Evolutionary conservation across 2,329 filamentous ascomycete genomes (phyloP).

Genomic region (Epichloe brachyelytri): DNA sequence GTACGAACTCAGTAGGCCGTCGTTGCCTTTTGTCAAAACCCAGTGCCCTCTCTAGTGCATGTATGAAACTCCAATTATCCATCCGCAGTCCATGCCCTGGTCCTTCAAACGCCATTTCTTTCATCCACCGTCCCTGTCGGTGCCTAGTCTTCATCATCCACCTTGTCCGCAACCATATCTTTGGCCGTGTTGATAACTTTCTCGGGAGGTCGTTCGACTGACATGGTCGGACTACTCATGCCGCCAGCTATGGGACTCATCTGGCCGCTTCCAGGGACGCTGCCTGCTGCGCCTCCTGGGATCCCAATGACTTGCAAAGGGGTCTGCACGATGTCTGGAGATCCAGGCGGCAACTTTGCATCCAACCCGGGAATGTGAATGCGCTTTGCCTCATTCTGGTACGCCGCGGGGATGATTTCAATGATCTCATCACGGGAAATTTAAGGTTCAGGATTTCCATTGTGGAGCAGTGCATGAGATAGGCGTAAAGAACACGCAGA

Average conservation of each 20-base stretch:
- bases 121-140: background rate
- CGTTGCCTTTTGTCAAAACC: too few relatives aligned
- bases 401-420: slow-evolving; percentile 93
- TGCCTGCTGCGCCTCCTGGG: slow-evolving; percentile 15
- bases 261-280: slow-evolving; percentile 18
- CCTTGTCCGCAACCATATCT: slow-evolving; percentile 38
- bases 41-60: too few relatives aligned
- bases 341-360: slow-evolving; percentile 57
- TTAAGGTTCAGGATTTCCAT: slow-evolving; percentile 85
- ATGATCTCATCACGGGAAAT: slow-evolving; percentile 95
- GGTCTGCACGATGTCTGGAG: slow-evolving; percentile 70
- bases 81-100: background rate
- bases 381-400: slow-evolving; percentile 89
- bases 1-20: too few relatives aligned
- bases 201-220: slow-evolving; percentile 30
- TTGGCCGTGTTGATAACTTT: slow-evolving; percentile 37
- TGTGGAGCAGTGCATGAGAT: slow-evolving; percentile 96
- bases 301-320: slow-evolving; percentile 42
- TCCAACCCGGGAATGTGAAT: slow-evolving; percentile 67
- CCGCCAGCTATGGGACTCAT: slow-evolving; percentile 36
- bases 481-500: slow-evolving; percentile 91
- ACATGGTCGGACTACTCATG: slow-evolving; percentile 33
- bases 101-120: background rate
- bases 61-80: too few relatives aligned
- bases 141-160: slow-evolving; percentile 36